Evolutionary conservation across 2,329 filamentous ascomycete species (phyloP), one percentile per base, ranked within the genome.

Genomic region (Trichoderma harzianum): DNA sequence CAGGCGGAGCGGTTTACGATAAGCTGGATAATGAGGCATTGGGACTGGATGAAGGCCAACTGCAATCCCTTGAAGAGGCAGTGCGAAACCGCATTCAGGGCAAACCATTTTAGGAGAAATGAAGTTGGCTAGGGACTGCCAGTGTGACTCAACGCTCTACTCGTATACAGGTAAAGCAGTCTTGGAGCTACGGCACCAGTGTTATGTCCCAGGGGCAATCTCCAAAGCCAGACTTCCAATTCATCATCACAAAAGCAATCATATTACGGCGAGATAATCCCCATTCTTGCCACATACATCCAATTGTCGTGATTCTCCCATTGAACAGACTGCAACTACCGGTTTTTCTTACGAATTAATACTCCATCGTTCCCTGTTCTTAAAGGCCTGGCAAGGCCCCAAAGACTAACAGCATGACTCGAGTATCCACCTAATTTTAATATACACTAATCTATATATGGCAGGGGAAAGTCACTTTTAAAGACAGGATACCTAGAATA

Each of bases 1-100:
- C 92, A 76, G 92, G 92, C 0, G 90, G 90, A 1, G 94, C 92
- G 0, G 78, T 93, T 60, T 93, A 94, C 77, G 86, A 89, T 1
- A 87, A 88, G 79, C 87, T 89, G 69, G 91, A 93, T 77, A 93
- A 94, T 76, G 85, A 84, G 32, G 75, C 84, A 1, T 84, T 93
- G 68, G 88, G 85, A 0, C 47, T 87, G 12, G 76, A 78, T 7
- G 83, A 83, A 5, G 84, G 84, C 10, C 81, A 87, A 30, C 78
- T 86, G 66, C 88, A 91, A 71, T 85, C 84, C 6, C 34, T 68
- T 10, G 53, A 68, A 32, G 65, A 43, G 11, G 65, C 65, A 43
- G 34, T 68, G 12, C 24, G 53, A 43, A 24, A 60, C n/a, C 53
- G 53, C 26, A 36, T 68, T 30, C 10, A 43, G 3, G 26, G 21